Conservation (phyloP, 164 flowering plant species). For the Vitis rupestris region DNA sequence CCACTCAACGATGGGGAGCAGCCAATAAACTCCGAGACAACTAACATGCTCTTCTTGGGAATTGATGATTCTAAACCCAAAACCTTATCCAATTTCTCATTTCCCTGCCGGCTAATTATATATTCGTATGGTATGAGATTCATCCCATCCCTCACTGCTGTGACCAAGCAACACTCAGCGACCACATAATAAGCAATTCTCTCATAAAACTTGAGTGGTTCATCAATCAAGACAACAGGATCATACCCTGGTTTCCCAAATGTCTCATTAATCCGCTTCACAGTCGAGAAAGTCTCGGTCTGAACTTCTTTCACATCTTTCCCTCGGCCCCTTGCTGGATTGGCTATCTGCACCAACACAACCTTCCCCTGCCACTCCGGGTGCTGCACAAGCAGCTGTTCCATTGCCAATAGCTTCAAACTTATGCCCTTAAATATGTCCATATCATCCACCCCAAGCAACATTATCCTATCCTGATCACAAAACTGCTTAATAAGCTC, state of each 20-base stretch:
- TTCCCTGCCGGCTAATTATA: conserved; percentile 65
- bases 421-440: conserved; percentile 79
- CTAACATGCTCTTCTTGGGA: conserved; percentile 70
- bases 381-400: conserved; percentile 61
- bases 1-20: conserved; percentile 85
- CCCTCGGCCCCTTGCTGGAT: conserved; percentile 72
- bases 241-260: conserved; percentile 58
- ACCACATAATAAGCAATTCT: conserved; percentile 65
- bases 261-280: conserved; percentile 49
- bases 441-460: conserved; percentile 82
- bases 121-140: conserved; percentile 78
- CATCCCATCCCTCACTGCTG: conserved; percentile 83
- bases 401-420: conserved; percentile 75
- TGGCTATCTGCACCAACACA: conserved; percentile 75
- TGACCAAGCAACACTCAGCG: conserved; percentile 74
- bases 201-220: conserved; percentile 54
- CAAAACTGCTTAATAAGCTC: conserved; percentile 47
- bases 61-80: conserved; percentile 34
- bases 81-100: conserved; percentile 47
- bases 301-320: conserved; percentile 74
- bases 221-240: conserved; percentile 54
- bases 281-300: conserved; percentile 48
- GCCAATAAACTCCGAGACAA: conserved; percentile 77
- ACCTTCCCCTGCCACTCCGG: conserved; percentile 70
- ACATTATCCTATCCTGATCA: conserved; percentile 45